phyloP scores from a whole-genome alignment of 179 eudicot genomes.

The Heliamphora pulchella region DNA sequence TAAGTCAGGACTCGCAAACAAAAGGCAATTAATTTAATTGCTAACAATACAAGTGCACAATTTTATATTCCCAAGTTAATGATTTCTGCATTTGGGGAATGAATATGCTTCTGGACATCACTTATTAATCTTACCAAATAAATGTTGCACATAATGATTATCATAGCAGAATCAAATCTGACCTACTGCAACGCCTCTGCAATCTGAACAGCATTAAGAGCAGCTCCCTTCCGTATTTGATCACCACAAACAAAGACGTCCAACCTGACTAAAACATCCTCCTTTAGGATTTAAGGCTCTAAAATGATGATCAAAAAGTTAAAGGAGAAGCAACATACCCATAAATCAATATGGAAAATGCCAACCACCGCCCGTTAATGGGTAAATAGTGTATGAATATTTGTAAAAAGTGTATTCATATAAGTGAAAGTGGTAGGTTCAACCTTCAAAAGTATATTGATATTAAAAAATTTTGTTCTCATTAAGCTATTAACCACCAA shows the following conservation, averaged over 20 bases:
- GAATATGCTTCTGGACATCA: too few relatives aligned
- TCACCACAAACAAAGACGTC: conserved; percentile 95
- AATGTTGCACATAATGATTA: neutral
- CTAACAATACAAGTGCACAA: neutral
- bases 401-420: too few relatives aligned
- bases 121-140: neutral
- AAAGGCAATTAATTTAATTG: neutral
- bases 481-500: too few relatives aligned
- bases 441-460: too few relatives aligned
- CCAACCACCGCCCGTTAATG: too few relatives aligned
- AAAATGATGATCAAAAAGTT: neutral
- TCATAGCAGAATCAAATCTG: conserved; percentile 7
- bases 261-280: conserved; percentile 37
- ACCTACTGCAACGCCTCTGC: conserved; percentile 79
- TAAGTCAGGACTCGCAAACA: neutral
- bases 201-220: conserved; percentile 89
- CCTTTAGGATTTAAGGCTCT: conserved; percentile 12
- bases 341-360: neutral
- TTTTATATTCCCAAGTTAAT: neutral
- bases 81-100: neutral
- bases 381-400: too few relatives aligned
- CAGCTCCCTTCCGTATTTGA: conserved; percentile 97
- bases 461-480: too few relatives aligned
- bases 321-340: neutral
- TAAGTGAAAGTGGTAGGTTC: too few relatives aligned